Evolutionary conservation across 805 yeast species (phyloP), one percentile per base, ranked within the genome.

Genomic region (Tetrapisispora nanseiensis): DNA sequence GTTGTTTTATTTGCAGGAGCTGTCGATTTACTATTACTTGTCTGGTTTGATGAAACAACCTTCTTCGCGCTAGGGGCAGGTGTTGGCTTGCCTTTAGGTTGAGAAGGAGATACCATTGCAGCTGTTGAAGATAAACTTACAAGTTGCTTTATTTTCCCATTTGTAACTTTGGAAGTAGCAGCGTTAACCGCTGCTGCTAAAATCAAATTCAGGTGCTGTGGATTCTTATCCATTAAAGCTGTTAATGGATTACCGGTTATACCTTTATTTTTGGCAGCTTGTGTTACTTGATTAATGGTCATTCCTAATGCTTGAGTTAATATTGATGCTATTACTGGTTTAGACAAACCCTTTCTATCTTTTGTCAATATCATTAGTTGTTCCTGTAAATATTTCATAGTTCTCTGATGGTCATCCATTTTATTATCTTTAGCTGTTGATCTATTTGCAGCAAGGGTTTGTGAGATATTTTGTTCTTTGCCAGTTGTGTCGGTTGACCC

Each of bases 261-360:
- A 15, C 92, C 89, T 29, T 82, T 85, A 51, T 79, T 80, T 52
- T 87, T 85, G 0, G 95, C 95, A 7, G 89, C 89, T 51, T 80
- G 89, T 45, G 83, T 82, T 9, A 84, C 90, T 59, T 84, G 92
- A 10, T 94, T 90, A 48, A 89, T 86, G 0, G 95, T 90, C 68
- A 89, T 83, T 3, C 96, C 95, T 51, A 89, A 70, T 1, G 96
- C 95, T 52, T 84, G 87, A 8, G 96, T 89, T 51, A 89, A 69
- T 42, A 87, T 78, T 45, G 79, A 84, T 0, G 95, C 84, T 39
- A 90, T 86, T 6, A 86, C 78, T 21, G 82, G 87, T 31, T 86
- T 84, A 45, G 82, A 86, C 46, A 80, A 76, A 45, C 86, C 76
- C 51, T 76, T 82, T 46, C 87, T 68, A 43, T 82, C 85, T 54